phyloP scores from a whole-genome alignment of 257 asterid genomes.

The Solanum neorickii region DNA sequence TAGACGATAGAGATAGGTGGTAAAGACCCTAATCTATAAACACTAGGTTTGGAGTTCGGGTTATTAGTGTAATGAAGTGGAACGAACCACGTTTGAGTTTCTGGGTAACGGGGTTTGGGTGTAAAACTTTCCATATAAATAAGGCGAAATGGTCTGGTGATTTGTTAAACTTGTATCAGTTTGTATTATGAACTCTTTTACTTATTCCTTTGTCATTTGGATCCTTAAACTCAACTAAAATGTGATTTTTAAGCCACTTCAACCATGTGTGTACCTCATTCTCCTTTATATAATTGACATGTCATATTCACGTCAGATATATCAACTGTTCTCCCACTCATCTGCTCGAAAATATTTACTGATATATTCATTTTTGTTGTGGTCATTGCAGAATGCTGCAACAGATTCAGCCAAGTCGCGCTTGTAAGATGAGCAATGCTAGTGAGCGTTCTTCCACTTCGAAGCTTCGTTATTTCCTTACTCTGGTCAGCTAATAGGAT shows the following conservation, averaged over 20 bases:
- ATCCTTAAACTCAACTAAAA: too few species aligned
- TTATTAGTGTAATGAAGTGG: neutral
- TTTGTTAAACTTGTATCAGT: too few species aligned
- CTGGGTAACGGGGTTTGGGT: neutral
- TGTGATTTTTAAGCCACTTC: too few species aligned
- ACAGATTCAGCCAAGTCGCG: slow-evolving; percentile 46
- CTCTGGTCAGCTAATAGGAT: neutral
- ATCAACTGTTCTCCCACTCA: neutral
- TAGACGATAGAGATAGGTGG: neutral
- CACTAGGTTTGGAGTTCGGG: neutral
- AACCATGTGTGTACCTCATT: too few species aligned
- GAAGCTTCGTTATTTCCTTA: neutral
- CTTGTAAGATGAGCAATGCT: slow-evolving; percentile 25
- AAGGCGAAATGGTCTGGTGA: neutral
- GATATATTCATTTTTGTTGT: neutral
- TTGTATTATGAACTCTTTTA: too few species aligned
- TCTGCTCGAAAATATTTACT: neutral
- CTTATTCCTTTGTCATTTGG: neutral
- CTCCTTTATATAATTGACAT: too few species aligned
- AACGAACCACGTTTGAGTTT: neutral
- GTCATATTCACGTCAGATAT: too few species aligned
- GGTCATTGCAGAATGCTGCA: slow-evolving; percentile 39
- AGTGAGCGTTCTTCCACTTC: neutral
- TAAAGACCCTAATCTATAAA: neutral
- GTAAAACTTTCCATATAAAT: neutral